A percentile compares a stretch with the other conserved stretches of the same genome.
Evolutionary conservation across 2,329 filamentous ascomycete genomes (phyloP).

Genomic region (Venturiaceae sp.): DNA sequence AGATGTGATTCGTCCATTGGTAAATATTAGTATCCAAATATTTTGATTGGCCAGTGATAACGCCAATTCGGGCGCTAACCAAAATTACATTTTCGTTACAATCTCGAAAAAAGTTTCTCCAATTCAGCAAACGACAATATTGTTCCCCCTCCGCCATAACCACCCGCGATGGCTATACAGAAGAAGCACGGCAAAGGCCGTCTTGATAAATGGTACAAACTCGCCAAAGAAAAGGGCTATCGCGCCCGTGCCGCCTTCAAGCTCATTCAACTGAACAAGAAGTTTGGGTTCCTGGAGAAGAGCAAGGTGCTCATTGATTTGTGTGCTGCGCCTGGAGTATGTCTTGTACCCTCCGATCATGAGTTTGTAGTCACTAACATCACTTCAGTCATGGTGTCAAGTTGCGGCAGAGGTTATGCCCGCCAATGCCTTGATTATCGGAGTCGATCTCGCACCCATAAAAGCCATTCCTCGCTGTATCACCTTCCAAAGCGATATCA

Average conservation of each 20-base stretch:
- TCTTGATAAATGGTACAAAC: constrained; percentile 97
- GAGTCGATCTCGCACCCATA: constrained; percentile 89
- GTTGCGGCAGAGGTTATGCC: constrained; percentile 96
- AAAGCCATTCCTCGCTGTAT: constrained; percentile 92
- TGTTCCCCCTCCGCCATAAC: too few relatives aligned
- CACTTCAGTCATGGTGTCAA: constrained; percentile 78
- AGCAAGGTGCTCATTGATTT: constrained; percentile 95
- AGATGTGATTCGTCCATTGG: too few relatives aligned
- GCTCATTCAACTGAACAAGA: constrained; percentile 65
- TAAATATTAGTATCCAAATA: too few relatives aligned
- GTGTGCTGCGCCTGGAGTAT: constrained; percentile 86
- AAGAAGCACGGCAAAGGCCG: constrained; percentile 99
- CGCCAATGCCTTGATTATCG: constrained; percentile 77
- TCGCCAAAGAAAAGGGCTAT: constrained; percentile 98
- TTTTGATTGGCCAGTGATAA: too few relatives aligned
- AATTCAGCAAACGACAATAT: too few relatives aligned
- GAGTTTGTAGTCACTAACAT: not conserved
- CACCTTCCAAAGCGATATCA: constrained; percentile 96
- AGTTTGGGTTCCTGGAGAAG: constrained; percentile 96
- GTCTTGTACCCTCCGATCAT: constrained; percentile 24
- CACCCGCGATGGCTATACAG: constrained; percentile 77
- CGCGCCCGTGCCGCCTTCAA: constrained; percentile 50
- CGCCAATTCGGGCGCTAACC: too few relatives aligned
- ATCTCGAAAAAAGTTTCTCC: too few relatives aligned
- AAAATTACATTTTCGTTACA: too few relatives aligned